Evolutionary conservation across 2,329 filamentous ascomycete genomes (phyloP), one percentile per base, ranked within the genome.

Genomic region (Onygena corvina): DNA sequence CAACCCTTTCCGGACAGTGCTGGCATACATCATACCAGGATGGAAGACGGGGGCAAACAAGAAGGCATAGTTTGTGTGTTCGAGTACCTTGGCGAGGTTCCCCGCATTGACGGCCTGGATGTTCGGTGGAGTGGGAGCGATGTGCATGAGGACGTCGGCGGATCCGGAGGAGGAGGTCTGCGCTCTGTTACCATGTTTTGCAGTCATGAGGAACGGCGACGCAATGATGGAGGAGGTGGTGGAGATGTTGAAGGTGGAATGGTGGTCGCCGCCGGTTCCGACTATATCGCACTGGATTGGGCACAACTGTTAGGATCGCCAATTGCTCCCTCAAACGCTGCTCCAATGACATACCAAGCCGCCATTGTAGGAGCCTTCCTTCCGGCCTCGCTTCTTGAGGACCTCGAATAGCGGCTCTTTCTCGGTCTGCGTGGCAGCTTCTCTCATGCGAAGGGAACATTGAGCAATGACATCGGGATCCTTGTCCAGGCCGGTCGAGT

Each of bases 221-320:
- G 86, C 87, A 45, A 98, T 73, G 61, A 98, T 95, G 14, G 88
- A 94, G 2, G 92, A 80, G 4, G 92, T 94, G 3, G 92, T 98
- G 58, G 84, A 92, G 64, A 98, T 90, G 67, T 98, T 98, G 79
- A 94, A 98, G 29, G 92, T 98, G 67, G 94, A 87, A 74, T 96
- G 89, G 16, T 84, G 83, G 71, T 98, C 92, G 61, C 92, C 92
- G 57, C 92, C 92, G 5, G 92, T 98, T 58, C 92, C 92, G 51
- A 98, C 92, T 64, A 98, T 96, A 66, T 98, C 92, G 64, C 89
- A 81, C 76, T 80, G 55, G n/a, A 23, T 38, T 25, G 4, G 29
- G 16, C 8, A 14, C 51, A 55, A 46, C n/a, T 23, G 36, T 40
- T 25, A 40, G 36, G 18, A 38, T 16, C n/a, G 18, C n/a, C 11